phyloP scores from a whole-genome alignment of 768 basidiomycete genomes.

The Leucocoprinus leucothites region DNA sequence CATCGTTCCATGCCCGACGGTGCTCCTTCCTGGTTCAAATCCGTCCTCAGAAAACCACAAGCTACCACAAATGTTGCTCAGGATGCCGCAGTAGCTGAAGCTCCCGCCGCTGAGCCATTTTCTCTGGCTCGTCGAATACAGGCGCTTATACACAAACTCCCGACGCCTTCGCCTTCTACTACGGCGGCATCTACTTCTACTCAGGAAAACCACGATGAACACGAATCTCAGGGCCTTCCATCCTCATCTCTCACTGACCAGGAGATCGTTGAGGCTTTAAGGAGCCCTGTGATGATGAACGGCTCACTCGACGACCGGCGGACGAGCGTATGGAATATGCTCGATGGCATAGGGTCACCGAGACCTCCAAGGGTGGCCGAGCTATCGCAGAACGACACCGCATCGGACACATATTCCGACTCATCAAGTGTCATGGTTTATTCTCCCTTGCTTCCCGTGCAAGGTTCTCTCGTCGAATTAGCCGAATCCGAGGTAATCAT shows the following conservation, averaged over 20 bases:
- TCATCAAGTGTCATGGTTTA: conserved; percentile 7
- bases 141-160: conserved; percentile 5
- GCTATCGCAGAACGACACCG: not conserved
- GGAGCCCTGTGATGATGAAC: conserved; percentile 8
- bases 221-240: not conserved
- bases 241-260: not conserved
- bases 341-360: conserved; percentile 1
- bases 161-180: not conserved
- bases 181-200: not conserved
- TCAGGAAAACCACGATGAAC: not conserved
- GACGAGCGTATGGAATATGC: conserved; percentile 7
- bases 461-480: conserved; percentile 4
- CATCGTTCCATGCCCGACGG: not conserved
- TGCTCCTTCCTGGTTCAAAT: not conserved
- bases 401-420: not conserved
- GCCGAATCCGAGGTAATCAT: conserved; percentile 8
- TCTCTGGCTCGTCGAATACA: conserved; percentile 9
- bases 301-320: conserved; percentile 5
- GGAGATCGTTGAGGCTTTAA: not conserved
- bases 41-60: conserved; percentile 6
- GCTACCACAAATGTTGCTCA: not conserved
- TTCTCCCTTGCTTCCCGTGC: not conserved
- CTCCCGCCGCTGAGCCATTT: not conserved
- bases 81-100: not conserved
- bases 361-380: not conserved